These are phyloP conservation scores for Petunia axillaris DNA, from an alignment of 257 asterid genomes.

Conservation along the genomic window DNA sequence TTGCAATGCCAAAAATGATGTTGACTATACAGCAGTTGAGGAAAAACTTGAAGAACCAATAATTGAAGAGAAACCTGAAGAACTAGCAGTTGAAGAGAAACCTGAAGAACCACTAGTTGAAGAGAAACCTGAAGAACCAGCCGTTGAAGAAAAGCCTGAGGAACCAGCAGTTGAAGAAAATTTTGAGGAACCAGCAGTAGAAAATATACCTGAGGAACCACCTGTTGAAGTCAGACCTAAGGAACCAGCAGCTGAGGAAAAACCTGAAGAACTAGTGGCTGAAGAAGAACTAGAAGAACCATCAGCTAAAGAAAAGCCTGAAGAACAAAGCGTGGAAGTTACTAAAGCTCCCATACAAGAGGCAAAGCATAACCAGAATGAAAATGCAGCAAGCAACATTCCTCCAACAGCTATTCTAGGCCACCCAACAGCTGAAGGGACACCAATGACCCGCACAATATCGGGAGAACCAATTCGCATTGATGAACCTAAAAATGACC, in stretches of 20 bases:
- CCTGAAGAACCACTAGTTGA: neutral
- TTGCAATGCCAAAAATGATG: neutral
- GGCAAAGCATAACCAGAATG: neutral
- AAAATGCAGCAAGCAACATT: neutral
- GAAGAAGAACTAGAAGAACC: neutral
- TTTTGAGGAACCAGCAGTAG: neutral
- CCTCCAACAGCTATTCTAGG: neutral
- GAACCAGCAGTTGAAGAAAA: too few relatives aligned
- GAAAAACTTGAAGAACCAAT: neutral
- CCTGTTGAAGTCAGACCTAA: neutral
- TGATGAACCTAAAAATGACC: neutral
- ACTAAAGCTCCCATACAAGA: neutral
- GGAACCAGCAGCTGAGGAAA: neutral
- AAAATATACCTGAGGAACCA: neutral
- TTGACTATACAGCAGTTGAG: neutral
- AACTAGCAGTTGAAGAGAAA: neutral
- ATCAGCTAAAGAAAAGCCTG: neutral
- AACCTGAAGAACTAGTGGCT: neutral
- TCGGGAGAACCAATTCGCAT: neutral
- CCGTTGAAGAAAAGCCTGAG: neutral
- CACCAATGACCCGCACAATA: neutral
- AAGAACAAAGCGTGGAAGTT: neutral
- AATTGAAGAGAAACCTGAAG: neutral
- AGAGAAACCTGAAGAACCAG: neutral
- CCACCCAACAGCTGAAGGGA: neutral